Evolutionary conservation across 2,329 filamentous ascomycete species (phyloP).

Genomic region (Nemania serpens): DNA sequence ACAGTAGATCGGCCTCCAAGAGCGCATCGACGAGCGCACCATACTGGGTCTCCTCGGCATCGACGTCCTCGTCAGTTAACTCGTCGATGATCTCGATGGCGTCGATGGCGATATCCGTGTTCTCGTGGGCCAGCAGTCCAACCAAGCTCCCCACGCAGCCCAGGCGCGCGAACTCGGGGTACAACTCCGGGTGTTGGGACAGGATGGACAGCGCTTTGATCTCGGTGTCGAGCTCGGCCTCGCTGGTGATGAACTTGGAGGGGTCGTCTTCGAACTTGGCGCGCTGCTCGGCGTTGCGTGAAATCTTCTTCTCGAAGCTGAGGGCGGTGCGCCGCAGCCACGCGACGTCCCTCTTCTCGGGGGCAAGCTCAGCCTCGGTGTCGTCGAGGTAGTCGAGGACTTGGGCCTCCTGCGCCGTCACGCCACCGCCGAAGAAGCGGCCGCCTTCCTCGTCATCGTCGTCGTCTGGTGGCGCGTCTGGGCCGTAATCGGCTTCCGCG

Average conservation of each 20-base stretch:
- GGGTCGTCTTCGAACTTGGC: conserved; percentile 52
- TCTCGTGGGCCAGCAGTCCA: conserved; percentile 86
- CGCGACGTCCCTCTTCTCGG: conserved; percentile 78
- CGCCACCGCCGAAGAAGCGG: conserved; percentile 92
- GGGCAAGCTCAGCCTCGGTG: conserved; percentile 45
- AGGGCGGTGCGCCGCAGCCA: conserved; percentile 85
- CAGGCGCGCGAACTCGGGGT: conserved; percentile 39
- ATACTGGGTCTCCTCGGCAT: conserved; percentile 81
- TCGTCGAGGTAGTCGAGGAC: conserved; percentile 85
- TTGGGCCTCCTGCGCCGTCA: conserved; percentile 78
- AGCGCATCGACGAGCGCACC: conserved; percentile 70
- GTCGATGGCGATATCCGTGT: conserved; percentile 93
- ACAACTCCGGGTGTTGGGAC: conserved; percentile 76
- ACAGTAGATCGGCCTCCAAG: conserved; percentile 71
- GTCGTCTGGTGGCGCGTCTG: conserved; percentile 37
- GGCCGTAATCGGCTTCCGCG: conserved; percentile 42
- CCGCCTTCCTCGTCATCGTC: conserved; percentile 83
- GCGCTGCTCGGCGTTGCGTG: conserved; percentile 86
- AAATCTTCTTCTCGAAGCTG: conserved; percentile 88
- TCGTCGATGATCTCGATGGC: conserved; percentile 89
- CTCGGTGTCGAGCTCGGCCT: conserved; percentile 85
- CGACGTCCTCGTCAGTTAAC: conserved; percentile 90
- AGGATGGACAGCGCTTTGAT: conserved; percentile 87
- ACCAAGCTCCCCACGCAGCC: conserved; percentile 64
- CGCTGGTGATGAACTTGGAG: conserved; percentile 46